A percentile compares a stretch with the other conserved stretches of the same genome.
These are phyloP conservation scores for Grifola frondosa DNA, from an alignment of 1,284 basidiomycete species.

Conservation along the genomic window DNA sequence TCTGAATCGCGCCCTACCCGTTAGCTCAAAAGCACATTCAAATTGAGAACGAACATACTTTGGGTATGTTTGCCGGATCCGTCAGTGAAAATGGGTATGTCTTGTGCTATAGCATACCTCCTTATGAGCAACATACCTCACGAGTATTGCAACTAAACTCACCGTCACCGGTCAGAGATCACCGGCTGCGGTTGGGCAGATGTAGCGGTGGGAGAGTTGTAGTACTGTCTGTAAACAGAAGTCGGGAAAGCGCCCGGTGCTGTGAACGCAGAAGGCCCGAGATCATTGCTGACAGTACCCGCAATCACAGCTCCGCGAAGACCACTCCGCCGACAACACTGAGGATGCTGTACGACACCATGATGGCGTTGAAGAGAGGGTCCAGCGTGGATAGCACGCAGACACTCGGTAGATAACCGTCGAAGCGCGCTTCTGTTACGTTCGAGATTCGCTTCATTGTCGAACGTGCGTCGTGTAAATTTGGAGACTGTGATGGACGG, in stretches of 20 bases:
- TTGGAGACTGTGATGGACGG: too few relatives aligned
- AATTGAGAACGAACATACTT: slow-evolving; percentile 26
- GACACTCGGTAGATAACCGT: too few relatives aligned
- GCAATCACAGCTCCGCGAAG: slow-evolving; percentile 9
- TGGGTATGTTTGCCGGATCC: slow-evolving; percentile 54
- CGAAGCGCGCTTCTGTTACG: too few relatives aligned
- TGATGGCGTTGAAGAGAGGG: slow-evolving; percentile 7
- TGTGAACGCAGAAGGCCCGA: slow-evolving; percentile 51
- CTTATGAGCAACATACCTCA: background rate
- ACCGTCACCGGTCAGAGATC: slow-evolving; percentile 65
- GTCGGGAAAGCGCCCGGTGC: slow-evolving; percentile 67
- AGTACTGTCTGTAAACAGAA: slow-evolving; percentile 60
- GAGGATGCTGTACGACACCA: slow-evolving; percentile 14
- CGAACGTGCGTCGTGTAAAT: too few relatives aligned
- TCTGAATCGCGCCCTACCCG: too few relatives aligned
- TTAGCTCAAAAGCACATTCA: too few relatives aligned
- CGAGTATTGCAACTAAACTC: slow-evolving; percentile 15
- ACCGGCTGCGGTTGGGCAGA: slow-evolving; percentile 68
- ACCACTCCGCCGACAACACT: slow-evolving; percentile 7
- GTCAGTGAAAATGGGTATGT: slow-evolving; percentile 59
- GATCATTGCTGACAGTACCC: slow-evolving; percentile 8
- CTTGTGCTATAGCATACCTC: slow-evolving; percentile 41
- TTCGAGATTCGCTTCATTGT: too few relatives aligned
- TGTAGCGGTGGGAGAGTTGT: slow-evolving; percentile 70
- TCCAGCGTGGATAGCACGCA: too few relatives aligned